Evolutionary conservation across 805 yeast genomes (phyloP), one percentile per base, ranked within the genome.

Genomic region (Phaffomyces thermotolerans): DNA sequence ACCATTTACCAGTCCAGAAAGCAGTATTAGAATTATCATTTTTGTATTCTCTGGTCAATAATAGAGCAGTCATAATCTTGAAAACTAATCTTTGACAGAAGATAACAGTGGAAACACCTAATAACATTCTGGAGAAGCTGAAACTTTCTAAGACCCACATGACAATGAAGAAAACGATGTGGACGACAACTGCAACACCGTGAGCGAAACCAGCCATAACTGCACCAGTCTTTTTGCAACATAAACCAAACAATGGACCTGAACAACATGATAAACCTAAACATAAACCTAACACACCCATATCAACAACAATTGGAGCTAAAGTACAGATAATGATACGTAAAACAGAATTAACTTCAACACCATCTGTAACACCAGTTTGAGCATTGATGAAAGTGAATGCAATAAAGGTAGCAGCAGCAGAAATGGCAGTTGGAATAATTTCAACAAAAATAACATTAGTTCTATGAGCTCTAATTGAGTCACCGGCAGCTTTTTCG

Each of bases 1-100:
- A 89, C 99, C 99, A 93, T 69, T 89, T 90, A 76, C 99, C 99
- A 46, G 96, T 86, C 99, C 99, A 93, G 95, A 95, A 93, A 25
- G 99, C 98, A 56, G 95, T 84, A 72, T 93, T 93, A 32, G 98
- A 74, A 62, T 82, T 87, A 68, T 91, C 97, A 58, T 85, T 86
- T 81, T 88, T 88, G 75, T 89, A 89, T 71, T 93, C 99, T 73
- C 99, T 81, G 42, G 97, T 87, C 62, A 95, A 73, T 66, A 81
- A 70, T 53, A 79, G 66, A 42, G 83, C 71, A 10, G 95, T 86
- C 73, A 93, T 72, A 57, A 83, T 63, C 73, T 89, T 89, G 78
- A 91, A 85, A 53, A 93, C 64, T 42, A 84, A 68, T 71, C 97
- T 81, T 74, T 95, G 96, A 58, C 86, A 71, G 68, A 90, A 84